phyloP scores from a whole-genome alignment of 768 basidiomycete species.

The Mrakia gelida region DNA sequence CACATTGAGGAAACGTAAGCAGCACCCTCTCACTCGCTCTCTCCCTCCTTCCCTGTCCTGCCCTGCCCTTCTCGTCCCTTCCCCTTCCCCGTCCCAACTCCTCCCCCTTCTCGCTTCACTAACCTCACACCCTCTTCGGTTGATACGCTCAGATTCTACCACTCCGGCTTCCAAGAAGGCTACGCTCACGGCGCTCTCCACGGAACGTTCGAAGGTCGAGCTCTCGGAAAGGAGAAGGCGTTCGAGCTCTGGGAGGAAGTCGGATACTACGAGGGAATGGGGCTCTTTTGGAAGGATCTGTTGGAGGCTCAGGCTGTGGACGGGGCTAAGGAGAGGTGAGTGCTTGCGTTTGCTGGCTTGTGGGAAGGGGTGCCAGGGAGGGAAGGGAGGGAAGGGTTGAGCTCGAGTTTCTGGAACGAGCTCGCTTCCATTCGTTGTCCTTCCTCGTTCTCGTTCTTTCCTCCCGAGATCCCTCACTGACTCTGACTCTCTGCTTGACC shows the following conservation, averaged over 20 bases:
- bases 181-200: conserved; percentile 80
- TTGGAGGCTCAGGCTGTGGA: conserved; percentile 45
- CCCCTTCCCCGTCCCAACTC: background rate
- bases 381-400: conserved; percentile 14
- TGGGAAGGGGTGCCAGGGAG: background rate
- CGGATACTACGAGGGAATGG: conserved; percentile 86
- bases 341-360: conserved; percentile 38
- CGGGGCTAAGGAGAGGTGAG: conserved; percentile 38
- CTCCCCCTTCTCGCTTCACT: background rate
- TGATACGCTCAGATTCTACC: conserved; percentile 79
- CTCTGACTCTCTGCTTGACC: background rate
- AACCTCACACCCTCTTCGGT: no score
- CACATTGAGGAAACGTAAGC: conserved; percentile 28
- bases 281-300: conserved; percentile 62
- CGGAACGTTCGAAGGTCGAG: conserved; percentile 84
- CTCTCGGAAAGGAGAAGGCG: conserved; percentile 80
- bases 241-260: conserved; percentile 98
- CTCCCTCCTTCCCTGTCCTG: no score
- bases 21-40: background rate
- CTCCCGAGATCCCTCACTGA: background rate
- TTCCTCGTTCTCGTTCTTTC: conserved; percentile 19
- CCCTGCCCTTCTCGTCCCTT: background rate
- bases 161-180: conserved; percentile 70
- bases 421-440: background rate
- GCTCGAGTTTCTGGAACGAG: background rate